Base-by-base conservation (phyloP, 768 basidiomycete genomes). In the Pulveroboletus sp. region DNA sequence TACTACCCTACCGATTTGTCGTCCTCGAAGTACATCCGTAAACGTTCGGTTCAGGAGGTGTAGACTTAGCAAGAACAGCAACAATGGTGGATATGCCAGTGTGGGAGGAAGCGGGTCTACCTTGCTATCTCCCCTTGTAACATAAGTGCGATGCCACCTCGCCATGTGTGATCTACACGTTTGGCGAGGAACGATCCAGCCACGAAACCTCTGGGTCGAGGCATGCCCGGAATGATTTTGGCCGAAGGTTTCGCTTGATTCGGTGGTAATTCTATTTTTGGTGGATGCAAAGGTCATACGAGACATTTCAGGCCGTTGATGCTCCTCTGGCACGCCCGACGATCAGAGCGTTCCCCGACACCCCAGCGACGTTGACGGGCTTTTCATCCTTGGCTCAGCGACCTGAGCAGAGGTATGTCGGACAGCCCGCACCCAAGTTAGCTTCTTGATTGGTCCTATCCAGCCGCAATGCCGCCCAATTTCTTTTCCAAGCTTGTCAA, bases 401-500 rank as follows among this genome's bases (percentile, higher is more conserved):
- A 10, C 30, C 7, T 40, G 31, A 36, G 27, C 5, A 47, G 36
- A 41, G 51, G 44, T 58, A 19, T 5, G 56, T 53, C 17, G 23
- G 34, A 22, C 14, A 12, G 10, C 19, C 27, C 23, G 2, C 4
- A 8, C 13, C 2, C 16, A 6, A 6, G 5, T 12, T 20, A 24
- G 16, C 26, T 2, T 9, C 22, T 12, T 42, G 27, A 30, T 36
- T 31, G 27, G 31, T 32, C 9, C 16, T 34, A 32, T 26, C 40
- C 2, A 52, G 43, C 16, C 38, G n/a, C n/a, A 9, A 67, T 68
- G 66, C 56, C 66, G 1, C 44, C 68, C 16, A 58, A 56, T 23
- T 68, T 68, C 55, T 63, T 68, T 44, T 43, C 65, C 32, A 68
- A 68, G 45, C 60, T 68, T 34, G 63, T 68, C 43, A 63, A 53